Evolutionary conservation across 1,139 yeast genomes (phyloP).

Genomic region (Geotrichum carabidarum): DNA sequence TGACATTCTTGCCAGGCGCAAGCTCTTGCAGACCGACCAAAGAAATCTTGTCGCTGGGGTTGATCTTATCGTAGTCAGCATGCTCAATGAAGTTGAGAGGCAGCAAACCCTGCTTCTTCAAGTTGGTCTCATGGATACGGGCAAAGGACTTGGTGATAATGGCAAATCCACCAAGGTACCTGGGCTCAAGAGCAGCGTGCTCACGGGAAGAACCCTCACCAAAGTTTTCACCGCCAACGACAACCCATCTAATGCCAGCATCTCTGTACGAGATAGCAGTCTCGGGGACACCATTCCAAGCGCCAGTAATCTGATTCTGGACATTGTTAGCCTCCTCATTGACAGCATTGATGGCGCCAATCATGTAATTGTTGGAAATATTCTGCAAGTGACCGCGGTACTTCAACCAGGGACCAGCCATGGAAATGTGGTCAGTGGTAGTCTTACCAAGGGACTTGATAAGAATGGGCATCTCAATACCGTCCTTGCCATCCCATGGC

Average conservation of each 20-base stretch:
- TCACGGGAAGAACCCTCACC: conserved; percentile 99
- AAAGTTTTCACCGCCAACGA: conserved; percentile 96
- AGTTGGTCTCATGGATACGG: conserved; percentile 91
- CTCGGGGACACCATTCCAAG: conserved; percentile 91
- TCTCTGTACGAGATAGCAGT: conserved; percentile 94
- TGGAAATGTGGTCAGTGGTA: conserved; percentile 98
- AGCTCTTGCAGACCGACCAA: conserved; percentile 76
- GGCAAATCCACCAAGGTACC: conserved; percentile 97
- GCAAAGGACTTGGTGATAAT: conserved; percentile 97
- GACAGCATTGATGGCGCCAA: conserved; percentile 97
- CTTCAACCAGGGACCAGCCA: conserved; percentile 99
- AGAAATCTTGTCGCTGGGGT: conserved; percentile 86
- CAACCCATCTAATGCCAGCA: conserved; percentile 90
- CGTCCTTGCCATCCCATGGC: conserved; percentile 96
- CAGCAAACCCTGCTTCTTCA: conserved; percentile 95
- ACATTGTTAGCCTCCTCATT: conserved; percentile 91
- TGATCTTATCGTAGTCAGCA: conserved; percentile 90
- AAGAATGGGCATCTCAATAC: conserved; percentile 81
- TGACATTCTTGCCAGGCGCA: conserved; percentile 89
- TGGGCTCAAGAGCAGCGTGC: conserved; percentile 99
- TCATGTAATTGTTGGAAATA: conserved; percentile 98
- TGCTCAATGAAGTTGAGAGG: conserved; percentile 89
- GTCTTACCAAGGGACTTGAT: conserved; percentile 97
- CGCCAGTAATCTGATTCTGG: conserved; percentile 88
- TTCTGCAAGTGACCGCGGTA: conserved; percentile 99